Evolutionary conservation across 805 yeast species (phyloP).

Genomic region (Ogataea nitratoaversa): DNA sequence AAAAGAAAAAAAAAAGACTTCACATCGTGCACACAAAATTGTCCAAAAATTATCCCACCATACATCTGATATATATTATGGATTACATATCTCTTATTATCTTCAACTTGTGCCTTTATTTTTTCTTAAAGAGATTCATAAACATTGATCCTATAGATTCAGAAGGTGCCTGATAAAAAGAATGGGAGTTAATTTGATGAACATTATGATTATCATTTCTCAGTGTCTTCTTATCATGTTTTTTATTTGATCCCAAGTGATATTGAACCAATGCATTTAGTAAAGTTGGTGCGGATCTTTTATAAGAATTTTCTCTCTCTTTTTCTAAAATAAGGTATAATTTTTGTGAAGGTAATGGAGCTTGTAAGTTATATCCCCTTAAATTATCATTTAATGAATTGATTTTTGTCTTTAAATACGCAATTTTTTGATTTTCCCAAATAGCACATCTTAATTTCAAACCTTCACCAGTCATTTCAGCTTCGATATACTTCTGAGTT

Average conservation of each 20-base stretch:
- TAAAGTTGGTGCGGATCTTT: slow-evolving; percentile 28
- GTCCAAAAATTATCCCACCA: no score
- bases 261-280: slow-evolving; percentile 18
- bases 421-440: slow-evolving; percentile 36
- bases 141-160: slow-evolving; percentile 29
- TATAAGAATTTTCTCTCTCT: slow-evolving; percentile 40
- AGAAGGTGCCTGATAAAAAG: slow-evolving; percentile 26
- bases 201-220: not conserved
- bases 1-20: no score
- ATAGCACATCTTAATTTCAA: slow-evolving; percentile 19
- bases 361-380: slow-evolving; percentile 59
- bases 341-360: slow-evolving; percentile 56
- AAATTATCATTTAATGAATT: slow-evolving; percentile 42
- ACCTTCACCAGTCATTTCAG: slow-evolving; percentile 14
- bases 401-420: slow-evolving; percentile 33
- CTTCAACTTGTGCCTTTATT: no score
- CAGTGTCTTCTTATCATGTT: not conserved
- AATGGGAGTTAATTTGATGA: slow-evolving; percentile 9
- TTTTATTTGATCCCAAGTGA: slow-evolving; percentile 9
- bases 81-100: no score
- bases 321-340: slow-evolving; percentile 42
- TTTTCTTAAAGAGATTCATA: slow-evolving; percentile 18
- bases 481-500: slow-evolving; percentile 15
- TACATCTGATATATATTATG: no score
- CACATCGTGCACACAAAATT: no score